Evolutionary conservation across 1,284 basidiomycete genomes (phyloP), one percentile per base, ranked within the genome.

Genomic region (Veloboletus limbatus): DNA sequence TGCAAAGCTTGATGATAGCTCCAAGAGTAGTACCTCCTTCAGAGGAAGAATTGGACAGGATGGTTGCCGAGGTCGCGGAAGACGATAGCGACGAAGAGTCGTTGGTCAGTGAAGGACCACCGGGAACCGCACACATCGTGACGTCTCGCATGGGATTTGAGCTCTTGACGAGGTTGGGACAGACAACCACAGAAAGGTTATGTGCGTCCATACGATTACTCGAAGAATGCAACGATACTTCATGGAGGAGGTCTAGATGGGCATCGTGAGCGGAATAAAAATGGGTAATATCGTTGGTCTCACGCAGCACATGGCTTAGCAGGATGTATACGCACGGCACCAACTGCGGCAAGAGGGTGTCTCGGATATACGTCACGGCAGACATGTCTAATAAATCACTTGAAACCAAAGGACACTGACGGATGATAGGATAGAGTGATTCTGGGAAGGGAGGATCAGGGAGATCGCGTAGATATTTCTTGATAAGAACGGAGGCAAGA

Each of bases 381-480:
- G 77, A 63, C 65, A 83, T 70, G 54, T 88, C 82, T 1, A 68
- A 66, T 7, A 77, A 69, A 50, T 85, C 75, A 40, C 65, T 68
- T 7, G 75, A 73, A 10, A 79, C 72, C 16, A 62, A 50, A 8
- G 91, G 90, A 65, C 91, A 92, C 44, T 76, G 73, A 28, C 74
- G 74, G 31, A 92, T 82, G 22, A 74, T 45, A 3, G 78, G 70
- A 60, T 92, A 93, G 16, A 84, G 60, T 9, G 59, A 63, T 58
- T 87, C 84, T 0, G 84, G 76, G 54, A 93, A 88, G 14, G 90
- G 67, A 3, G 91, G 86, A 35, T 79, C 74, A 1, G 87, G 88
- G 2, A 93, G 71, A 61, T 90, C 86, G 24, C 88, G 78, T 16
- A 93, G 67, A 59, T 85, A 92, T 59, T 90, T 89, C 71, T 93